phyloP scores from a whole-genome alignment of 2,329 filamentous ascomycete genomes.

The Meredithiella fracta region DNA sequence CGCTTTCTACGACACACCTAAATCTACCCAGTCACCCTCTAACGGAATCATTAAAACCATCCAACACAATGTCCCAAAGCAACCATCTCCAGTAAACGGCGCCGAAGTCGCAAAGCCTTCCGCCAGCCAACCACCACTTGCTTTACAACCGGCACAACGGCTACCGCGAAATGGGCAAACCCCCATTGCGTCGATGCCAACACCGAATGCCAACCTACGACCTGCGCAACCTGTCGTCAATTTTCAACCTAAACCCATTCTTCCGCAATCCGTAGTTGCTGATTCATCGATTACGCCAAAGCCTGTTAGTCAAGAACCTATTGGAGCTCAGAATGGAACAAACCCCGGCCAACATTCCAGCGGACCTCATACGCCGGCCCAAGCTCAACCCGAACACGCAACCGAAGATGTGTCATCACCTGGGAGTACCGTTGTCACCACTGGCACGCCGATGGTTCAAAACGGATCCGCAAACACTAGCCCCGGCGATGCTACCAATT shows the following conservation, averaged over 20 bases:
- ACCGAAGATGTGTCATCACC: constrained; percentile 31
- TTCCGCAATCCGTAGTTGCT: not conserved
- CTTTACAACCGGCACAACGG: not conserved
- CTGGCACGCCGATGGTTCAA: constrained; percentile 52
- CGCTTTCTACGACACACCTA: constrained; percentile 7
- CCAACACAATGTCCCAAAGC: not conserved
- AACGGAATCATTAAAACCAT: not conserved
- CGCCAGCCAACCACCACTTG: not conserved
- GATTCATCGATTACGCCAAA: not conserved
- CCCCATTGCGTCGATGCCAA: not conserved
- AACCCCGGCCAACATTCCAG: not conserved
- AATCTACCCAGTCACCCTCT: not conserved
- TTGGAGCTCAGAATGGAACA: no score
- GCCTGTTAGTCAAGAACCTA: not conserved
- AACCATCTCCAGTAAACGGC: not conserved
- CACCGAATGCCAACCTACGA: not conserved
- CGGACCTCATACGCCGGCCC: not conserved
- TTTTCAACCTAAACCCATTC: no score
- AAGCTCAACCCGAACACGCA: not conserved
- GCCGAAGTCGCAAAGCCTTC: not conserved
- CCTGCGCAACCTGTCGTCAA: no score
- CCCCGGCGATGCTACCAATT: constrained; percentile 42
- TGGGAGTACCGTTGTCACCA: constrained; percentile 55
- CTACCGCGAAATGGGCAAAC: not conserved
- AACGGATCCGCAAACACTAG: constrained; percentile 59